Percentiles rank a stretch among this genome's conserved stretches.
phyloP scores from a whole-genome alignment of 2,329 filamentous ascomycete species.

The Colletotrichum godetiae region DNA sequence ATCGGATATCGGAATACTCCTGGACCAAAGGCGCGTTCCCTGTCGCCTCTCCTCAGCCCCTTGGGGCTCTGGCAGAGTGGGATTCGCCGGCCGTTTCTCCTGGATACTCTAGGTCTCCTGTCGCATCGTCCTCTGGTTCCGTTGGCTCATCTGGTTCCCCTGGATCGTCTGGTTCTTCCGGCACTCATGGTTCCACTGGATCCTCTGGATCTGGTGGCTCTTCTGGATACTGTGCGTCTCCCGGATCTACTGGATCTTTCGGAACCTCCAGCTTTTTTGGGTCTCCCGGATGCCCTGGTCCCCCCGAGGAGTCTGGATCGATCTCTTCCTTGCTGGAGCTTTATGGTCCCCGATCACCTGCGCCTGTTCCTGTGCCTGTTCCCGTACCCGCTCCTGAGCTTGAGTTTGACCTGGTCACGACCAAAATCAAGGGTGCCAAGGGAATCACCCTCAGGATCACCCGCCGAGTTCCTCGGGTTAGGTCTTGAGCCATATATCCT shows the following conservation, averaged over 20 bases:
- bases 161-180: neutral
- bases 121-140: neutral
- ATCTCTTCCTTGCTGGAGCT: neutral
- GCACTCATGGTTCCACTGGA: neutral
- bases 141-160: neutral
- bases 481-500: neutral
- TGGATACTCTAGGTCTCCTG: neutral
- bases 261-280: neutral
- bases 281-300: neutral
- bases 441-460: neutral
- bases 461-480: neutral
- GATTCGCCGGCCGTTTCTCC: neutral
- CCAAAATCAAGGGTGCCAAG: neutral
- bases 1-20: neutral
- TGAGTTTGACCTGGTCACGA: neutral
- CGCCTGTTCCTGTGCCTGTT: too few relatives aligned
- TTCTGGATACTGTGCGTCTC: neutral
- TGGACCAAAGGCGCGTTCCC: neutral
- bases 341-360: neutral
- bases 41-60: neutral
- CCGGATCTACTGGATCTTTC: neutral
- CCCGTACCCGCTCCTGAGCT: neutral
- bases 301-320: neutral
- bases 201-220: neutral
- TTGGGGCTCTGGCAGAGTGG: conserved; percentile 15